phyloP scores from a whole-genome alignment of 805 yeast genomes.

The Nakazawaea holstii region DNA sequence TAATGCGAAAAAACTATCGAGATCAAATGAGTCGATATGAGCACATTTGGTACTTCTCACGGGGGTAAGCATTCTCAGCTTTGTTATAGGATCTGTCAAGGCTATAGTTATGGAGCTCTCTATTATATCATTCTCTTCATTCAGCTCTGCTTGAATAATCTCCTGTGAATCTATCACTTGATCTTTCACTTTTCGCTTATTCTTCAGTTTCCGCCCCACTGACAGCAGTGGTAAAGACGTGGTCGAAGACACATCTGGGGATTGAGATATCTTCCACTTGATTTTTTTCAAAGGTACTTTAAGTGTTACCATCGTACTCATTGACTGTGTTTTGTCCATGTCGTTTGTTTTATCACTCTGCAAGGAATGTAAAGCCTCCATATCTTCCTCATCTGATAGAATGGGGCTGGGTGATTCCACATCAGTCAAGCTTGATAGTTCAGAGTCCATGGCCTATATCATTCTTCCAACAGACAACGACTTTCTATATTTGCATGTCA shows the following conservation, averaged over 20 bases:
- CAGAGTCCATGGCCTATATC: neutral
- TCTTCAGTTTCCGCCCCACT: too few relatives aligned
- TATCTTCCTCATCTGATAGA: neutral
- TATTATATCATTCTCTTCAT: slow-evolving; percentile 24
- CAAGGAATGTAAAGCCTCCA: too few relatives aligned
- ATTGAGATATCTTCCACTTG: neutral
- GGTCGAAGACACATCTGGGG: too few relatives aligned
- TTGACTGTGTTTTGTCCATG: too few relatives aligned
- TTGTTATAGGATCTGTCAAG: slow-evolving; percentile 27
- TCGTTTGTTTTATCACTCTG: too few relatives aligned
- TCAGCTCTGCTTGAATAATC: too few relatives aligned
- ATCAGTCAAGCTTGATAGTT: neutral
- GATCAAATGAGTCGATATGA: slow-evolving; percentile 30
- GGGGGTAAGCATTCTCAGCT: slow-evolving; percentile 23
- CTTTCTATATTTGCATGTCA: neutral
- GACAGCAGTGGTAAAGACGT: too few relatives aligned
- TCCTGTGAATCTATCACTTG: too few relatives aligned
- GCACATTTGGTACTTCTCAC: slow-evolving; percentile 26
- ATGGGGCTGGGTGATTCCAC: neutral
- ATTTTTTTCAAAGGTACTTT: neutral
- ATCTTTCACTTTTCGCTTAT: too few relatives aligned
- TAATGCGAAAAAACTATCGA: slow-evolving; percentile 23
- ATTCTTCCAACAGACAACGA: neutral
- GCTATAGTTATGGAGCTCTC: slow-evolving; percentile 24
- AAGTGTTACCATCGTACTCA: too few relatives aligned